Percentiles rank a stretch among this genome's conserved stretches.
Evolutionary conservation across 1,284 basidiomycete genomes (phyloP).

Genomic region (Fistulinella staudtii): DNA sequence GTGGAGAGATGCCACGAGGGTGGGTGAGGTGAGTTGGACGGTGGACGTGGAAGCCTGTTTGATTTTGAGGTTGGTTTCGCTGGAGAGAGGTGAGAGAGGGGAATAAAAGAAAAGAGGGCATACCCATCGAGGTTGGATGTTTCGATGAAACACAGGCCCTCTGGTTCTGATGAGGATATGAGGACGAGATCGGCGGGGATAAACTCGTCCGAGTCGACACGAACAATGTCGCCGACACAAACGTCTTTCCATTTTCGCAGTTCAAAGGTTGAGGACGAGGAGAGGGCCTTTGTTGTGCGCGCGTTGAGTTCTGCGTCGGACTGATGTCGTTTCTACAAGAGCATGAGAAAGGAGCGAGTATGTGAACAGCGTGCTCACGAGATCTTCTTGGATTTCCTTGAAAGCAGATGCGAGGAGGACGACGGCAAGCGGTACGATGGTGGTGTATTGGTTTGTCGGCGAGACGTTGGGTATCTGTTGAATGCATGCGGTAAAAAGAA

Average conservation of each 20-base stretch:
- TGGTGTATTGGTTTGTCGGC: constrained; percentile 94
- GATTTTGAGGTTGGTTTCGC: constrained; percentile 99
- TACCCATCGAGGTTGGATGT: constrained; percentile 97
- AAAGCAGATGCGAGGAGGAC: constrained; percentile 95
- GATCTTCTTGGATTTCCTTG: constrained; percentile 95
- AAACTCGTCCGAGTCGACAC: constrained; percentile 89
- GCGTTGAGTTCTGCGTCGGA: constrained; percentile 93
- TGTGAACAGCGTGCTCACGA: constrained; percentile 44
- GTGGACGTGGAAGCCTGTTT: constrained; percentile 82
- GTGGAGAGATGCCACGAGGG: constrained; percentile 67
- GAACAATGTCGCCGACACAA: constrained; percentile 87
- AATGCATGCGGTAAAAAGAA: constrained; percentile 97
- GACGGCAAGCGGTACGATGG: constrained; percentile 86
- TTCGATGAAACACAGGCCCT: constrained; percentile 96
- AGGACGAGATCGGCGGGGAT: constrained; percentile 95
- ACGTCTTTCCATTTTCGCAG: constrained; percentile 87
- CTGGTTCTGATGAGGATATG: constrained; percentile 89
- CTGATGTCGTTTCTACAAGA: constrained; percentile 85
- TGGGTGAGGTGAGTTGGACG: constrained; percentile 72
- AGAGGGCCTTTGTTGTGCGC: constrained; percentile 76
- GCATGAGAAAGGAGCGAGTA: background rate
- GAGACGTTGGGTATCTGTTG: constrained; percentile 99
- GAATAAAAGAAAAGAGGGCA: constrained; percentile 30
- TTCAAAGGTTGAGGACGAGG: constrained; percentile 62
- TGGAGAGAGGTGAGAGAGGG: constrained; percentile 29